Conservation (phyloP, 2,329 filamentous ascomycete genomes). For the Botrytis cinerea region DNA sequence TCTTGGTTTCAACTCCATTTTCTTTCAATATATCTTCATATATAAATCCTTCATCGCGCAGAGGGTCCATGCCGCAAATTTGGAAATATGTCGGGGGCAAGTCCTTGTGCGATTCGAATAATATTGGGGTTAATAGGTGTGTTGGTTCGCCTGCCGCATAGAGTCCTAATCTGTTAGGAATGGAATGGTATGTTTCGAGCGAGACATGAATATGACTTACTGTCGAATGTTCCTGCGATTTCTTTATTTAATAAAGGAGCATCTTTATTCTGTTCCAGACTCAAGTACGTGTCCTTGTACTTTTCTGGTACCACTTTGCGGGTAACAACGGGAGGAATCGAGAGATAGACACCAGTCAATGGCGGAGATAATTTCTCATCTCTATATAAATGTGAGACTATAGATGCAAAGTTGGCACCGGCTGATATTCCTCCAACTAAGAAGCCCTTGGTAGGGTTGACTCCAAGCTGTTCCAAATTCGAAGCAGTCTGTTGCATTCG, state of each 20-base stretch:
- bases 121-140: constrained; percentile 41
- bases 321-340: constrained; percentile 41
- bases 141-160: constrained; percentile 28
- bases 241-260: constrained; percentile 42
- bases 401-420: constrained; percentile 46
- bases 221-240: constrained; percentile 37
- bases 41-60: constrained; percentile 55
- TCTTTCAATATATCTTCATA: constrained; percentile 53
- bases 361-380: constrained; percentile 47
- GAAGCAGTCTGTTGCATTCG: neutral
- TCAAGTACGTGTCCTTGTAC: constrained; percentile 46
- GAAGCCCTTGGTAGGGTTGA: constrained; percentile 49
- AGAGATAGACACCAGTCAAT: constrained; percentile 51
- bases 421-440: constrained; percentile 53
- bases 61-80: constrained; percentile 51
- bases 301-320: constrained; percentile 36
- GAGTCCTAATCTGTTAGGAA: neutral
- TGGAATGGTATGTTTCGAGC: too few species aligned
- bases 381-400: constrained; percentile 45
- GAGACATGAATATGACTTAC: constrained; percentile 23
- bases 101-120: constrained; percentile 40
- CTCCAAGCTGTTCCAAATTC: constrained; percentile 37
- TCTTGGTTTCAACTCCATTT: constrained; percentile 37
- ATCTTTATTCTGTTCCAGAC: constrained; percentile 46
- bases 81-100: constrained; percentile 53